A percentile compares a stretch with the other conserved stretches of the same genome.
Conservation (phyloP, 176 grass and related monocot genomes). For the Guadua angustifolia region DNA sequence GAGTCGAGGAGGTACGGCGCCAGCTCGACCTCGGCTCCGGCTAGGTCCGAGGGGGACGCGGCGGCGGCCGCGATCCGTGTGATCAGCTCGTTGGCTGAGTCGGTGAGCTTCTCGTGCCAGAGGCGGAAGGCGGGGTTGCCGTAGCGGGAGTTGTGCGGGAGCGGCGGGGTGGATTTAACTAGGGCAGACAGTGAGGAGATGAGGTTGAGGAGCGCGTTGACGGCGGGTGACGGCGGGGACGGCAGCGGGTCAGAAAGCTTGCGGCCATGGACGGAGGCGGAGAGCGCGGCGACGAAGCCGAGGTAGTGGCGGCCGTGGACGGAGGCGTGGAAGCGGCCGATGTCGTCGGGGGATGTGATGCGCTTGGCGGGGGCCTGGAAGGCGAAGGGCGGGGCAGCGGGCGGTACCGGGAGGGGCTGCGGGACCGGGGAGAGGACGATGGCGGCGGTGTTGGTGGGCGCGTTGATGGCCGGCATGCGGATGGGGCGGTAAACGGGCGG, state of each 20-base stretch:
- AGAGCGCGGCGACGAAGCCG: slow-evolving; percentile 80
- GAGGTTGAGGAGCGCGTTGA: slow-evolving; percentile 62
- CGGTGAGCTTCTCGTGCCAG: slow-evolving; percentile 73
- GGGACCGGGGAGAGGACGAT: slow-evolving; percentile 82
- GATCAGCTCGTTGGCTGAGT: slow-evolving; percentile 53
- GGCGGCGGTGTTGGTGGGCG: slow-evolving; percentile 72
- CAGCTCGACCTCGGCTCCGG: slow-evolving; percentile 62
- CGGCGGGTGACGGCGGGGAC: slow-evolving; percentile 47
- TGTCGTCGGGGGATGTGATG: slow-evolving; percentile 66
- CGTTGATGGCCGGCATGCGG: slow-evolving; percentile 79
- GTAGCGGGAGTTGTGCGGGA: slow-evolving; percentile 74
- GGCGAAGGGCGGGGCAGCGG: slow-evolving; percentile 50
- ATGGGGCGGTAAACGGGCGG: slow-evolving; percentile 98
- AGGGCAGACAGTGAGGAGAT: slow-evolving; percentile 56
- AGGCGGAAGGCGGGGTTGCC: slow-evolving; percentile 87
- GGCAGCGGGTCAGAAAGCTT: slow-evolving; percentile 82
- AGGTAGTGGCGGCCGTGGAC: slow-evolving; percentile 74
- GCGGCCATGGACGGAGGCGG: slow-evolving; percentile 65
- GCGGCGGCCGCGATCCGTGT: slow-evolving; percentile 49
- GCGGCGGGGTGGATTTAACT: slow-evolving; percentile 64
- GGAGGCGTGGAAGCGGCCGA: slow-evolving; percentile 67
- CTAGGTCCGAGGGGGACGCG: slow-evolving; percentile 43
- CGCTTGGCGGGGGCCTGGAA: slow-evolving; percentile 66
- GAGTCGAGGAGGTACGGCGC: slow-evolving; percentile 89
- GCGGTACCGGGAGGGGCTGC: slow-evolving; percentile 62